These are phyloP conservation scores for Amylostereum areolatum DNA, from an alignment of 1,284 basidiomycete species.

Conservation along the genomic window DNA sequence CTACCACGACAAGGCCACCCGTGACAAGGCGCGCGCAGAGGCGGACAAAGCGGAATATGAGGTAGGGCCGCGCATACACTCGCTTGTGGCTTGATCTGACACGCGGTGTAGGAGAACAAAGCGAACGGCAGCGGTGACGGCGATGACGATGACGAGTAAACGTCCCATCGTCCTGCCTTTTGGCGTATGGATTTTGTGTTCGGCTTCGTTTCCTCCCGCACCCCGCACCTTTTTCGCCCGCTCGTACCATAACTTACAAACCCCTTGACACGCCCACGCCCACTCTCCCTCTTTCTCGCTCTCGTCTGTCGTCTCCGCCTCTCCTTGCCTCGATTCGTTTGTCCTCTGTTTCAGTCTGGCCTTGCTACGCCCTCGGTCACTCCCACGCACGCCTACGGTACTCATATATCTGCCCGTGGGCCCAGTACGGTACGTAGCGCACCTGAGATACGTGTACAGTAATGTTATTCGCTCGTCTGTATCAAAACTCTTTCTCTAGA, in stretches of 20 bases:
- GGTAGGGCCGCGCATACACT: constrained; percentile 30
- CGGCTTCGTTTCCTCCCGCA: background rate
- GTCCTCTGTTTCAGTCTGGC: background rate
- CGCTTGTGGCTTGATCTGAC: constrained; percentile 7
- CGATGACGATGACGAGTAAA: constrained; percentile 51
- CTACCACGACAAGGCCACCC: constrained; percentile 82
- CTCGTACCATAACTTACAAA: constrained; percentile 8
- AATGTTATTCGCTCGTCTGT: no score
- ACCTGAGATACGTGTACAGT: no score
- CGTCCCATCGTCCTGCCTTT: background rate
- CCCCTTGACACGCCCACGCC: background rate
- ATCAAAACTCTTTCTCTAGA: no score
- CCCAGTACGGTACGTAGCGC: no score
- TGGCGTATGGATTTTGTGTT: background rate
- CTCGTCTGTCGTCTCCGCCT: background rate
- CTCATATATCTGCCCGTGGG: no score
- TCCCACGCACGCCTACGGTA: no score
- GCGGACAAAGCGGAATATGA: constrained; percentile 76
- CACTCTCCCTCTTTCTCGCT: constrained; percentile 1
- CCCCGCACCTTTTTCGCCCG: constrained; percentile 1
- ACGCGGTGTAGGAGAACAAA: constrained; percentile 37
- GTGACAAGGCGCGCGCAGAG: constrained; percentile 83
- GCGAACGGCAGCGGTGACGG: constrained; percentile 50
- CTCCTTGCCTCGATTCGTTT: constrained; percentile 7
- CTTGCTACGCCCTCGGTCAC: no score